Base-by-base conservation (phyloP, 2,329 filamentous ascomycete genomes). In the Cladophialophora yegresii region DNA sequence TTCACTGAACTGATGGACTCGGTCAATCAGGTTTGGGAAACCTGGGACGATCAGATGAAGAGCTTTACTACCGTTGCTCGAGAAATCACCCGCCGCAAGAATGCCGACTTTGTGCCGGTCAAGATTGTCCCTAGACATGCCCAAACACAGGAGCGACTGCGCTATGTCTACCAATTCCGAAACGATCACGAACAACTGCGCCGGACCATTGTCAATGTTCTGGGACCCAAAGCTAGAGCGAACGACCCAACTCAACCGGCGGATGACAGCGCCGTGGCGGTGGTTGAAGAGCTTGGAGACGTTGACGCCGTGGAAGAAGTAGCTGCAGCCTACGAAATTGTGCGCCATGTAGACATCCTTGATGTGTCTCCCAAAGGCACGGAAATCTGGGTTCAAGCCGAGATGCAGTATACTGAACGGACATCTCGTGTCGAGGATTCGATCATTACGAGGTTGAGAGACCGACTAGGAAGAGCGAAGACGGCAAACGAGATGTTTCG, bases 401-500 rank as follows among this genome's bases (percentile, higher is more conserved):
- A 99, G 78, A 91, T 93, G 70, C 89, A 91, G 45, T 99, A 99
- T 82, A 98, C 97, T 71, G 96, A 99, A 76, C 89, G 96, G 45
- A 99, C 96, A 9, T 93, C 95, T 20, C 87, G 95, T 65, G 95
- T 99, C 4, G 95, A 99, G 76, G 99, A 99, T 78, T 97, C 95
- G 3, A 99, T 99, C 77, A 99, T 99, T 75, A 92, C 95, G 36
- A 86, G 92, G 60, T 83, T 99, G 33, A 86, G 95, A 73, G 95
- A 99, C 77, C 90, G 95, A 64, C 84, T 99, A 62, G 95, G 93
- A 13, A 96, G 92, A 6, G 93, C 95, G 12, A 97, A 96, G 82
- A 96, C 92, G 67, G 95, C 95, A 47, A 98, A 96, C 75, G 96
- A 99, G 78, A 99, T 99, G 95, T 99, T 99, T 77, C 90, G 96